Evolutionary conservation across 345 rosid genomes (phyloP).

Genomic region (Fremontodendron californicum): DNA sequence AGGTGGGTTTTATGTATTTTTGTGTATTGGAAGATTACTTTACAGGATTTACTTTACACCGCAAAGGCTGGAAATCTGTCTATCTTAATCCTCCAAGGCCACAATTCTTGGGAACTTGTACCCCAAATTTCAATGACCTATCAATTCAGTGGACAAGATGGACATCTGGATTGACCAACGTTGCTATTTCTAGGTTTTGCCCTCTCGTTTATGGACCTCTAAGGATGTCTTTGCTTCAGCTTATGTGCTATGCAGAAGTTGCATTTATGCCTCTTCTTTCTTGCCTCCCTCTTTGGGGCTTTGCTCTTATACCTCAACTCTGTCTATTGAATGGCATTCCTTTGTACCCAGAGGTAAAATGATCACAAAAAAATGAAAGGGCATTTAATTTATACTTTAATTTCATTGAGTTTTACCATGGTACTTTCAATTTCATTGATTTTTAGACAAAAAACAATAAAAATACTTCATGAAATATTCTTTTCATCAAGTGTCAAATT

Average conservation of each 20-base stretch:
- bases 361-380: neutral
- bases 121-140: constrained; percentile 23
- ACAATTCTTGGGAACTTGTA: constrained; percentile 31
- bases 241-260: constrained; percentile 24
- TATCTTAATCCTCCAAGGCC: constrained; percentile 31
- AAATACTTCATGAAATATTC: too few species aligned
- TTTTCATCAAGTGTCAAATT: too few species aligned
- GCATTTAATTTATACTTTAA: too few species aligned
- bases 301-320: constrained; percentile 40
- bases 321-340: constrained; percentile 35
- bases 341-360: constrained; percentile 39
- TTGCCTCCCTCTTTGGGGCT: constrained; percentile 29
- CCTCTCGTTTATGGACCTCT: constrained; percentile 35
- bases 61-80: constrained; percentile 39
- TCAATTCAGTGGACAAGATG: constrained; percentile 38
- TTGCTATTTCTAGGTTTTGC: constrained; percentile 32
- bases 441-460: too few species aligned
- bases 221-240: constrained; percentile 25
- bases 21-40: constrained; percentile 42
- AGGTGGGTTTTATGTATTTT: constrained; percentile 41
- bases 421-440: too few species aligned
- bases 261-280: constrained; percentile 20
- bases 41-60: constrained; percentile 32
- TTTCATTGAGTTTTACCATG: too few species aligned
- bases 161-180: constrained; percentile 26